phyloP scores from a whole-genome alignment of 1,284 basidiomycete species.

The Ganoderma leucocontextum region DNA sequence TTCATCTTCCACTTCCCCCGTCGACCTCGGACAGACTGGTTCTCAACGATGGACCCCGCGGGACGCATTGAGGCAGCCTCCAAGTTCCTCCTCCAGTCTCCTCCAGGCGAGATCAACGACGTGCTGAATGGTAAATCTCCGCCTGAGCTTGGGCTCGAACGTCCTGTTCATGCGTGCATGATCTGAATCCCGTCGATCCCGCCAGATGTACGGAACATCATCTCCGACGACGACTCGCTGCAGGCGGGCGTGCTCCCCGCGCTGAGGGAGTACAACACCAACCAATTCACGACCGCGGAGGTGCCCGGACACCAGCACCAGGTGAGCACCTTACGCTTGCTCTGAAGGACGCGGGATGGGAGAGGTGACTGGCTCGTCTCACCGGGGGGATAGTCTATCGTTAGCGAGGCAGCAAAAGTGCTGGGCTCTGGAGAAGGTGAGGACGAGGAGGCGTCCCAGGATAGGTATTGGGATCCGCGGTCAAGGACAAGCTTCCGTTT shows the following conservation, averaged over 20 bases:
- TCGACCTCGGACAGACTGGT: too few relatives aligned
- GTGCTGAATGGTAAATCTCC: conserved; percentile 79
- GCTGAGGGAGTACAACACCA: conserved; percentile 83
- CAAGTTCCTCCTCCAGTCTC: conserved; percentile 85
- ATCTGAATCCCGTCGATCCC: conserved; percentile 23
- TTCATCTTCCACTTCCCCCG: too few relatives aligned
- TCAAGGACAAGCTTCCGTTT: conserved; percentile 82
- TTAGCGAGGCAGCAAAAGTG: conserved; percentile 73
- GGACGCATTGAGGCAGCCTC: conserved; percentile 78
- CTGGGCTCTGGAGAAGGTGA: conserved; percentile 31
- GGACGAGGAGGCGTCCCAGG: conserved; percentile 50
- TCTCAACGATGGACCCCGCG: conserved; percentile 69
- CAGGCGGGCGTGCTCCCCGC: conserved; percentile 82
- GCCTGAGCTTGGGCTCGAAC: neutral
- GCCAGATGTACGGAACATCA: conserved; percentile 87
- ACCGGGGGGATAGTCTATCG: conserved; percentile 65
- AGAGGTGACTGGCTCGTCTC: conserved; percentile 9
- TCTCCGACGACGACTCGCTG: conserved; percentile 84
- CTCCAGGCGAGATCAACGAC: conserved; percentile 96
- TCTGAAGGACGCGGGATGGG: neutral
- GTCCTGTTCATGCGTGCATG: neutral
- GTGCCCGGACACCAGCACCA: conserved; percentile 77
- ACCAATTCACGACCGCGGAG: conserved; percentile 87
- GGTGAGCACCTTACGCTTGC: conserved; percentile 49
- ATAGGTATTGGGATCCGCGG: conserved; percentile 84